These are phyloP conservation scores for Casuarina cunninghamiana DNA, from an alignment of 306 rosid species.

Conservation along the genomic window DNA sequence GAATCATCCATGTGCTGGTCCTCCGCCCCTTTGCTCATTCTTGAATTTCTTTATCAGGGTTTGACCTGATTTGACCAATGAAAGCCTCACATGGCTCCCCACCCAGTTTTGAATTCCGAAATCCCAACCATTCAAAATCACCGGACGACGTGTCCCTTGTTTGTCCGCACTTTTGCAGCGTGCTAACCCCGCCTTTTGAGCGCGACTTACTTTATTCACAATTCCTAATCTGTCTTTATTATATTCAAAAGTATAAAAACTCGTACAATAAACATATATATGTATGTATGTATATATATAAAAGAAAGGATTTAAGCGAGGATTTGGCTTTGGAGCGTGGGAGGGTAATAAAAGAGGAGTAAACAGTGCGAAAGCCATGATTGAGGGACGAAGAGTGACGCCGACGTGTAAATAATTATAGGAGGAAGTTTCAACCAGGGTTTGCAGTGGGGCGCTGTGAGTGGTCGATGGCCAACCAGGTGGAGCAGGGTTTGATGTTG, in stretches of 20 bases:
- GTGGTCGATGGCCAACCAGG: constrained; percentile 13
- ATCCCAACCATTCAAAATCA: neutral
- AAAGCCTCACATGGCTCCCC: neutral
- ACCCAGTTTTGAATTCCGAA: neutral
- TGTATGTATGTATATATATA: too few species aligned
- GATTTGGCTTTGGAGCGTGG: too few species aligned
- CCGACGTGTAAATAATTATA: too few species aligned
- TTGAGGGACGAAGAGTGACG: neutral
- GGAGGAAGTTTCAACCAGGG: too few species aligned
- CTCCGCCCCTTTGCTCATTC: neutral
- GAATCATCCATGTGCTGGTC: neutral
- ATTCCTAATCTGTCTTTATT: neutral
- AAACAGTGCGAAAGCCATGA: neutral
- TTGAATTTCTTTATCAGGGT: neutral
- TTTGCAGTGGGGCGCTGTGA: neutral
- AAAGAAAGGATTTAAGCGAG: too few species aligned
- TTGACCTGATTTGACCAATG: constrained; percentile 24
- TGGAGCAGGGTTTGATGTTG: neutral
- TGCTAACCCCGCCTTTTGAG: neutral
- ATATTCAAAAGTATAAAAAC: neutral
- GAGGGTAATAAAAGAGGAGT: too few species aligned
- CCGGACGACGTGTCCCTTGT: neutral
- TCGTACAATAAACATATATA: too few species aligned
- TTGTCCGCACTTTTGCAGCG: constrained; percentile 21
- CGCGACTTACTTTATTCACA: neutral